Percentiles rank a stretch among this genome's conserved stretches.
These are phyloP conservation scores for Scenedesmus sp. DNA, from an alignment of 163 green algal genomes.

Conservation along the genomic window DNA sequence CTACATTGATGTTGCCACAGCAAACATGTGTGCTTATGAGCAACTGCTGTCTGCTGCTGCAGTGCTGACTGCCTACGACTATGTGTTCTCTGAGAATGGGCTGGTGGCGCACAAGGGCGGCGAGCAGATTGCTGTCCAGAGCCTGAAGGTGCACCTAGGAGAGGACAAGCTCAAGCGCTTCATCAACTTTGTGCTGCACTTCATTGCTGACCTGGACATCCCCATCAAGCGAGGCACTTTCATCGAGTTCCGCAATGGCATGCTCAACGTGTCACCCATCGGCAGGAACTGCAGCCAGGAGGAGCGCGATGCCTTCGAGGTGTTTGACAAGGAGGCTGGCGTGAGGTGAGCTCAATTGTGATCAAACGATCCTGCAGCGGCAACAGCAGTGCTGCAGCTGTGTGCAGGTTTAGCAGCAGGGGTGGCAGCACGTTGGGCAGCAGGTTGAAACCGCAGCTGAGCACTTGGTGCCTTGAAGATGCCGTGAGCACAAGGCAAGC, in stretches of 20 bases:
- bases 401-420: background rate
- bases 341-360: conserved; percentile 68
- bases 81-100: conserved; percentile 98
- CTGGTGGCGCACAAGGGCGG: conserved; percentile 96
- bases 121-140: conserved; percentile 83
- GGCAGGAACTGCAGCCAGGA: conserved; percentile 98
- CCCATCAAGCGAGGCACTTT: conserved; percentile 99
- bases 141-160: conserved; percentile 89
- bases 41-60: conserved; percentile 89
- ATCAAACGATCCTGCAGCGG: background rate
- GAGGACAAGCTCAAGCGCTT: conserved; percentile 96
- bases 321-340: conserved; percentile 84
- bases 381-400: background rate
- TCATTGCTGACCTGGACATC: conserved; percentile 98
- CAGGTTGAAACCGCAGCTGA: no score
- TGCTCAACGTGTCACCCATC: conserved; percentile 99
- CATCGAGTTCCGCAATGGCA: conserved; percentile 99
- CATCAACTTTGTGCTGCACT: conserved; percentile 98
- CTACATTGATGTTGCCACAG: background rate
- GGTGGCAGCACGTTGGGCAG: no score
- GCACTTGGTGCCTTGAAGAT: no score
- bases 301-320: conserved; percentile 97
- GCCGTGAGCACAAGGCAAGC: no score
- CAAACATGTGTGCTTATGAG: conserved; percentile 84
- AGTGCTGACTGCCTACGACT: conserved; percentile 89